Evolutionary conservation across 2,329 filamentous ascomycete genomes (phyloP), one percentile per base, ranked within the genome.

Genomic region (Trichoderma sp.): DNA sequence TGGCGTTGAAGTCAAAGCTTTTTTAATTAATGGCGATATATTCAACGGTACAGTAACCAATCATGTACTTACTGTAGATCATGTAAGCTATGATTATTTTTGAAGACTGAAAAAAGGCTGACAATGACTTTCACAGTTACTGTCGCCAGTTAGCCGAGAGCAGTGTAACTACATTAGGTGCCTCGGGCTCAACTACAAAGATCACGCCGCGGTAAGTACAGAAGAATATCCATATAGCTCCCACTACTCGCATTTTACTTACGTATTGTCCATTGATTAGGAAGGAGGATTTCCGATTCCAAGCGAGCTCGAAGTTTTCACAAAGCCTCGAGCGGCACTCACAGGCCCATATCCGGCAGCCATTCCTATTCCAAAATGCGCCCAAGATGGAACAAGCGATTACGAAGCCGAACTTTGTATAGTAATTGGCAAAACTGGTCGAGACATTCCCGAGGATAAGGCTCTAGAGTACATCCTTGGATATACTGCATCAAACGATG

Each of bases 401-500:
- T 89, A 87, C 76, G 88, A 89, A 77, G 87, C 85, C 0, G 88
- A 90, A 77, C 84, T 90, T 72, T 85, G 83, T 6, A 83, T 90
- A 35, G 83, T 89, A 4, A 86, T 89, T 31, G 85, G 86, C 11
- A 84, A 85, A 50, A 83, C 85, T 38, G 85, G 83, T 71, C 88
- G 88, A 77, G 85, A 89, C 71, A 84, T 89, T 3, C 77, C 82
- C 4, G 86, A 87, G 67, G 83, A 82, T 1, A 84, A 89, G 33
- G 87, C 88, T 5, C 77, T 87, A 5, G 83, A 87, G 29, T 88
- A 89, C 78, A 83, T 91, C 2, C 85, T 90, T 1, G 89, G 89
- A 35, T 91, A 90, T 77, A 89, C 89, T 0, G 86, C 86, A 29
- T 87, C 87, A 41, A 91, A 91, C 79, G 88, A 89, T 76, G 79